Evolutionary conservation across 352 stramenopile genomes (phyloP).

Genomic region (Phytophthora kernoviae): DNA sequence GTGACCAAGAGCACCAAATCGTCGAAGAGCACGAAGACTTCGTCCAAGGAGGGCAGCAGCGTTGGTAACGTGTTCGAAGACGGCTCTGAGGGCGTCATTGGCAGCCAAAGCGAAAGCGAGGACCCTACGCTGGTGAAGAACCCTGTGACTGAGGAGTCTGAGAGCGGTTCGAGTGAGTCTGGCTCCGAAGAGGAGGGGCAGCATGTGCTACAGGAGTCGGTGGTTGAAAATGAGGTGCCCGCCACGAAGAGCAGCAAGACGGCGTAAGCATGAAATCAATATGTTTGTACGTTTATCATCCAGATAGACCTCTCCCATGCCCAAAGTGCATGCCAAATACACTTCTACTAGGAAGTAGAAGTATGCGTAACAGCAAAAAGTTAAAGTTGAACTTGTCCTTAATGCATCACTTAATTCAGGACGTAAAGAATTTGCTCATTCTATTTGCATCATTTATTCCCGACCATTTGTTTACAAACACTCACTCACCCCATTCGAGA

Average conservation of each 20-base stretch:
- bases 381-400: neutral
- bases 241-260: constrained; percentile 22
- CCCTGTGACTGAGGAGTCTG: constrained; percentile 8
- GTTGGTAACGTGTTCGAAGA: neutral
- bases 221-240: neutral
- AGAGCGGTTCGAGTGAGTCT: constrained; percentile 18
- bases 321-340: too few relatives aligned
- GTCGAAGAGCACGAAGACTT: too few relatives aligned
- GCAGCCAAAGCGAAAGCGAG: constrained; percentile 19
- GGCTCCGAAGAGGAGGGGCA: constrained; percentile 24
- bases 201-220: constrained; percentile 1
- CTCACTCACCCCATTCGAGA: constrained; percentile 30
- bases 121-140: constrained; percentile 21
- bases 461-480: constrained; percentile 4
- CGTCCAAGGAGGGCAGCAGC: too few relatives aligned
- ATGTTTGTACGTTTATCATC: constrained; percentile 29
- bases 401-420: neutral
- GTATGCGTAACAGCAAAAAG: neutral
- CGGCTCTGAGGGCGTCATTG: constrained; percentile 19
- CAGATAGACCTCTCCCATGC: constrained; percentile 11
- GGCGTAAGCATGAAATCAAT: constrained; percentile 20
- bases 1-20: too few relatives aligned
- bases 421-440: neutral
- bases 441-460: constrained; percentile 9
- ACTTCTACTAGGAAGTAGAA: neutral